Evolutionary conservation across 495 filamentous ascomycete species (phyloP), one percentile per base, ranked within the genome.

Genomic region (Letharia columbiana): DNA sequence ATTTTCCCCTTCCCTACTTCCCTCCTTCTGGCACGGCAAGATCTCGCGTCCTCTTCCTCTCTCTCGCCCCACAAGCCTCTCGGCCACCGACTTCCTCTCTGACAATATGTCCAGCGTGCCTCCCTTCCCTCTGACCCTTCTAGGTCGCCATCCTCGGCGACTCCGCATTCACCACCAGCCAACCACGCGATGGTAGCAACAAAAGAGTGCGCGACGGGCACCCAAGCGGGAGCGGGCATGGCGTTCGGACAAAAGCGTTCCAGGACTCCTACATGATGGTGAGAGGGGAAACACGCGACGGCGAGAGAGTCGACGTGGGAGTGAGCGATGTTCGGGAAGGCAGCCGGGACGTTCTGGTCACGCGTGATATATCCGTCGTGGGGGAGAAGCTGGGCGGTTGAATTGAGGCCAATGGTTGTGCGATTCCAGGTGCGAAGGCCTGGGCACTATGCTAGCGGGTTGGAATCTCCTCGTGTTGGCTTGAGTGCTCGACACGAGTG

Each of bases 71-170:
- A 44, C 8, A 58, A 39, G 20, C 13, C 33, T 35, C 18, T 33
- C 39, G 7, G 44, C 15, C 20, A 58, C 44, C 4, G 4, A 39
- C 23, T 15, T 47, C 39, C 9, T 45, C 15, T 10, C 56, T 65
- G 28, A 65, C 18, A 28, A 47, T 11, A 20, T 5, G 6, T 31
- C 23, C 44, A 65, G 63, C 63, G 23, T 65, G 63, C 56, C 63
- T 65, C 31, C 63, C 56, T 2, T 59, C 63, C 41, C 9, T 65
- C 17, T 23, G 54, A 35, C 56, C 63, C 23, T 23, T 65, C 39
- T 20, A 50, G 23, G 45, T 59, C 56, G 54, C 58, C 2, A 60
- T 65, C 9, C 17, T 65, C 13, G 54, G 54, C 9, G 63, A 49
- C 17, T 49, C 41, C 20, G 56, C 44, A 49, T 37, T 52, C 31